Evolutionary conservation across 495 filamentous ascomycete species (phyloP), one percentile per base, ranked within the genome.

Genomic region (Hypoxylon perforatum): DNA sequence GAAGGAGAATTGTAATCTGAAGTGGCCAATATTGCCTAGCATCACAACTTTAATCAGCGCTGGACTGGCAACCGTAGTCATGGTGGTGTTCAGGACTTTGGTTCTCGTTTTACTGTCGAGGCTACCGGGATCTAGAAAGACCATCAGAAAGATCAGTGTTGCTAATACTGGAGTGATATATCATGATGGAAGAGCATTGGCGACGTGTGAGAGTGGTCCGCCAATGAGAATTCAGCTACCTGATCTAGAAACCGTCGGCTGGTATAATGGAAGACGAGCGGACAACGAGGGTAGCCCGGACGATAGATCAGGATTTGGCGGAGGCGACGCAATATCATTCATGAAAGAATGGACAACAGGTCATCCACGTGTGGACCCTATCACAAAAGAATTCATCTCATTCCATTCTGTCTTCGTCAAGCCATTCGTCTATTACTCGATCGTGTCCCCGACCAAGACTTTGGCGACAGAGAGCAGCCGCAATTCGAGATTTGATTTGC

Each of bases 321-420:
- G 86, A 15, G 62, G 67, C 11, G 85, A 86, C 0, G 42, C 82
- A 2, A 56, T 85, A 12, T 77, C 80, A 23, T 89, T 85, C 64
- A 83, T 88, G 76, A 84, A 80, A 68, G 87, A 90, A 74, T 90
- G 87, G 87, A 88, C 86, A 6, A 90, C 88, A 1, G 87, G 85
- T 10, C 88, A 91, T 78, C 88, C 88, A 38, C 83, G 84, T 65
- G 78, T 89, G 57, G 88, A 90, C 70, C 83, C 80, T 3, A 60
- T 65, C 4, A 89, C 86, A 4, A 80, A 80, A 38, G 88, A 91
- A 58, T 76, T 91, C 49, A 76, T 91, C 12, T 80, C 88, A 1
- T 89, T 88, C 63, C 88, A 90, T 60, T 81, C 84, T 17, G 84
- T 81, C 18, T 86, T 88, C 55, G 54, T 82, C 9, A 77, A 82